These are phyloP conservation scores for Lipomyces orientalis DNA, from an alignment of 805 yeast genomes.

Conservation along the genomic window DNA sequence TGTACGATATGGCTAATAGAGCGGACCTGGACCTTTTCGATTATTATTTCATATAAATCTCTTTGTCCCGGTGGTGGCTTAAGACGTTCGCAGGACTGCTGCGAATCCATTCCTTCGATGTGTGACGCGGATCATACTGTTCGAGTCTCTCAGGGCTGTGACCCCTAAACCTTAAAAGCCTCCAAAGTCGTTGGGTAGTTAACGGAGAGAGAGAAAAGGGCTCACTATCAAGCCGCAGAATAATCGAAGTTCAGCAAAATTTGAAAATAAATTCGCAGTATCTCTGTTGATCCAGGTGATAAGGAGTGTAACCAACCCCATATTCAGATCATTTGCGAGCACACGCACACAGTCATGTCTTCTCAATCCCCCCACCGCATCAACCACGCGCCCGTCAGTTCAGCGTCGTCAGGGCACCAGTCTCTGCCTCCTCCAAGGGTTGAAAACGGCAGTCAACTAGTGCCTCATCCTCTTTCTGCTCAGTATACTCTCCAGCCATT, in stretches of 20 bases:
- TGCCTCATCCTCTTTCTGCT: neutral
- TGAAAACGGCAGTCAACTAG: neutral
- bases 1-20: conserved; percentile 1
- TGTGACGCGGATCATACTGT: neutral
- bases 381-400: conserved; percentile 3
- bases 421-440: neutral
- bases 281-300: neutral
- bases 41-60: neutral
- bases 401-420: neutral
- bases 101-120: neutral
- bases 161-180: neutral
- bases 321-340: neutral
- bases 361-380: neutral
- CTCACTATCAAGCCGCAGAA: neutral
- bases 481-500: conserved; percentile 9
- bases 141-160: neutral
- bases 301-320: neutral
- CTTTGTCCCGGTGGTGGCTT: neutral
- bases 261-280: neutral
- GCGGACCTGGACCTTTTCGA: neutral
- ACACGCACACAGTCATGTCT: neutral
- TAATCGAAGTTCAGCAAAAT: neutral
- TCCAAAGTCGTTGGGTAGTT: neutral
- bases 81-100: too few species aligned
- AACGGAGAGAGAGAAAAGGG: neutral